Evolutionary conservation across 345 rosid genomes (phyloP), one percentile per base, ranked within the genome.

Genomic region (Turnera subulata): DNA sequence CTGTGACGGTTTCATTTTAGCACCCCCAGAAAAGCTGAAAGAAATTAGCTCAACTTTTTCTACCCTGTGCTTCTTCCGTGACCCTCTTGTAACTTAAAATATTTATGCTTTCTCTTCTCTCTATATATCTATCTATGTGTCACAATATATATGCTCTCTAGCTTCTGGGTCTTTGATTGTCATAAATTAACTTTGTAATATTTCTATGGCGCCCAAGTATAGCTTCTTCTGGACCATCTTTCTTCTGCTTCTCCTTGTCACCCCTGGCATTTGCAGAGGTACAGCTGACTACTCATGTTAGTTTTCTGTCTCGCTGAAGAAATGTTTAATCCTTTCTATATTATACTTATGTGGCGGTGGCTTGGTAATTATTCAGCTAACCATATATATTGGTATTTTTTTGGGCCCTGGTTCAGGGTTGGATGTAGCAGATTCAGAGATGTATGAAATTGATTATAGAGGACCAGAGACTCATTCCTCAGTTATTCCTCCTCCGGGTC

Each of bases 381-480:
- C 6, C n/a, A 40, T 24, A 5, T 32, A 9, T 17, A 20, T 16
- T 37, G 16, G 2, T 35, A 13, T 37, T 33, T 26, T 39, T 6
- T 32, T 21, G n/a, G n/a, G n/a, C n/a, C n/a, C 7, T 3, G 18
- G 16, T 67, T 68, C 54, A 8, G 62, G 29, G 32, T 43, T 12
- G 24, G 62, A 22, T n/a, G 59, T 11, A 42, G 50, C 16, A 44
- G 76, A 42, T 16, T 47, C 71, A 7, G 72, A 65, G 21, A 58
- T 67, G 1, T 70, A 80, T 45, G 80, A 73, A 21, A 75, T 80
- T 21, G 85, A 80, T 51, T 80, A 80, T 25, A 75, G 76, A 65
- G 85, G 85, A 50, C 85, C 85, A 6, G 73, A 77, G 69, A 77
- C 85, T 22, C 82, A 80, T 50, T 55, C 78, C 0, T 72, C 79